These are phyloP conservation scores for Exobasidium cylindrosporum DNA, from an alignment of 1,284 basidiomycete species.

Conservation along the genomic window DNA sequence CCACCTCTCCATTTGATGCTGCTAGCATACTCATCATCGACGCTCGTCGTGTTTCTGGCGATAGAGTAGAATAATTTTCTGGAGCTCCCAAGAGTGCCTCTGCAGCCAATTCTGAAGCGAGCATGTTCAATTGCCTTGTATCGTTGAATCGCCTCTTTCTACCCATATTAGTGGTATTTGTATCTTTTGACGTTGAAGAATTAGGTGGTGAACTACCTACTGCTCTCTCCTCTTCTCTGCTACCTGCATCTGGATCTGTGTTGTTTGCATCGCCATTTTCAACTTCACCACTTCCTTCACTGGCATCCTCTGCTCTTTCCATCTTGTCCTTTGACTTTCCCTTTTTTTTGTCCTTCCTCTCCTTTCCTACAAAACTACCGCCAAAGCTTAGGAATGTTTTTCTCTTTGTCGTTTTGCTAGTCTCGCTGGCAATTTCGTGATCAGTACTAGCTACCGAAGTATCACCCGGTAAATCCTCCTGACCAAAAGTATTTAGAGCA, in stretches of 20 bases:
- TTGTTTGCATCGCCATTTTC: neutral
- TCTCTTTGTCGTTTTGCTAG: constrained; percentile 5
- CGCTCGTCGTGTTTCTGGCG: constrained; percentile 8
- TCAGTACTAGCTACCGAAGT: neutral
- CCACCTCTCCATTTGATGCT: neutral
- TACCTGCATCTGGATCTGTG: neutral
- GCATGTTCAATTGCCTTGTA: constrained; percentile 38
- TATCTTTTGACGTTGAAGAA: neutral
- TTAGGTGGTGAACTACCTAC: neutral
- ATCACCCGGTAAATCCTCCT: neutral
- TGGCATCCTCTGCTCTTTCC: neutral
- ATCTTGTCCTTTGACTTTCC: constrained; percentile 10
- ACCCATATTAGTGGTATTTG: too few relatives aligned
- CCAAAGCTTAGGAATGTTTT: constrained; percentile 16
- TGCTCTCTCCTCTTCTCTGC: neutral
- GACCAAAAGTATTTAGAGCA: neutral
- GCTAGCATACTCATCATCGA: constrained; percentile 14
- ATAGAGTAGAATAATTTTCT: neutral
- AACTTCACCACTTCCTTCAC: neutral
- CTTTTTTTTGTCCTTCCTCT: constrained; percentile 19
- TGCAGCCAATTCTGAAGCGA: constrained; percentile 42
- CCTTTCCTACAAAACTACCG: constrained; percentile 25
- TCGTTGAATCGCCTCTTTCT: constrained; percentile 32
- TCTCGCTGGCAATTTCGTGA: neutral
- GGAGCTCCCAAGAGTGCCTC: constrained; percentile 17